phyloP scores from a whole-genome alignment of 495 filamentous ascomycete species.

The Podospora fimiseda region DNA sequence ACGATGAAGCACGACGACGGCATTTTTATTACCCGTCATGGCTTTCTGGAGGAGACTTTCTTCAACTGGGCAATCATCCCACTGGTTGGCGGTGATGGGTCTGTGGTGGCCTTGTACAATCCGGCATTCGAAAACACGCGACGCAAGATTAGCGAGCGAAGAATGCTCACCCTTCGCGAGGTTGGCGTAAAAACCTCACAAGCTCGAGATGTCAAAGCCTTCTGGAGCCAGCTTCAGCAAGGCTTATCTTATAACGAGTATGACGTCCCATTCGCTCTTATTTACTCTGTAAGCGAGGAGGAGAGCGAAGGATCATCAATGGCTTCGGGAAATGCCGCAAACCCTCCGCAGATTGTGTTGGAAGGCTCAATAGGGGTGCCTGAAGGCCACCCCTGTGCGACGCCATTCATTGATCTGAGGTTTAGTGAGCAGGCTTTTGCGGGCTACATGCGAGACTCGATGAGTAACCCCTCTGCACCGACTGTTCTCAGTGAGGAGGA shows the following conservation, averaged over 20 bases:
- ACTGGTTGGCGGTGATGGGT: slow-evolving; percentile 55
- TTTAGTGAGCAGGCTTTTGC: slow-evolving; percentile 58
- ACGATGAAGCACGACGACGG: slow-evolving; percentile 72
- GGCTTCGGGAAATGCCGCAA: slow-evolving; percentile 49
- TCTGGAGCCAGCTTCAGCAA: slow-evolving; percentile 52
- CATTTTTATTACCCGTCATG: slow-evolving; percentile 55
- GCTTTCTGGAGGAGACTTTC: slow-evolving; percentile 60
- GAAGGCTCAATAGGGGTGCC: slow-evolving; percentile 61
- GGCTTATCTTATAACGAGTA: slow-evolving; percentile 56
- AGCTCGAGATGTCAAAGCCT: slow-evolving; percentile 58
- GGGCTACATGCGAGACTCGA: slow-evolving; percentile 58
- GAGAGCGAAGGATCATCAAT: slow-evolving; percentile 58
- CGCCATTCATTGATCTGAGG: slow-evolving; percentile 51
- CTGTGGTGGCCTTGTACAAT: slow-evolving; percentile 60
- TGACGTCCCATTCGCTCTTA: slow-evolving; percentile 57
- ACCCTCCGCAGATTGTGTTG: slow-evolving; percentile 49
- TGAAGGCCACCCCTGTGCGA: slow-evolving; percentile 47
- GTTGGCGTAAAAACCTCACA: slow-evolving; percentile 61
- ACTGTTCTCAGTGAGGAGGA: slow-evolving; percentile 53
- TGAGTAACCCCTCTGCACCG: slow-evolving; percentile 49
- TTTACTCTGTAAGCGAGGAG: slow-evolving; percentile 58
- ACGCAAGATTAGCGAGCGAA: slow-evolving; percentile 56
- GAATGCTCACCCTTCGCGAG: slow-evolving; percentile 62
- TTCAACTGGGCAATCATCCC: slow-evolving; percentile 66
- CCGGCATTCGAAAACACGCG: slow-evolving; percentile 64